Evolutionary conservation across 2,329 filamentous ascomycete genomes (phyloP).

Genomic region (Pseudocercospora fijiensis): DNA sequence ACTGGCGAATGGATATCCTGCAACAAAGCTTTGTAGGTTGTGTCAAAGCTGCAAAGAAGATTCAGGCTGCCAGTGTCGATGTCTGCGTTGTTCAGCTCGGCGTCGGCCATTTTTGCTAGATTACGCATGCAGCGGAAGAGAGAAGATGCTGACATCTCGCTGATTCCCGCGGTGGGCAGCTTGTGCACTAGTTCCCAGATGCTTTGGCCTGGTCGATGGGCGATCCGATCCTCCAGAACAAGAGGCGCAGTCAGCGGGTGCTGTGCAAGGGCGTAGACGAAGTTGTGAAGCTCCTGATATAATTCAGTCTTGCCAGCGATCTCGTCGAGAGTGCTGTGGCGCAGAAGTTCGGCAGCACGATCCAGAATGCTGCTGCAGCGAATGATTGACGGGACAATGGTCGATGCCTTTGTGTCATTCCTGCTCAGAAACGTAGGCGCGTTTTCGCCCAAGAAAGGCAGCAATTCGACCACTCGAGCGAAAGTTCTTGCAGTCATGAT

Average conservation of each 20-base stretch:
- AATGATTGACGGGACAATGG: constrained; percentile 38
- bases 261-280: constrained; percentile 40
- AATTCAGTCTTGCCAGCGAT: constrained; percentile 37
- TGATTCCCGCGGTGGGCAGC: neutral
- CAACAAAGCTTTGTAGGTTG: neutral
- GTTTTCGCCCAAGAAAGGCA: constrained; percentile 28
- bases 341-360: constrained; percentile 42
- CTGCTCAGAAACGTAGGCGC: too few relatives aligned
- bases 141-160: neutral
- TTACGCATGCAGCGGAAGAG: neutral
- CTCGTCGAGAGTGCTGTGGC: constrained; percentile 46
- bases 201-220: neutral
- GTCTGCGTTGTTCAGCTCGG: neutral
- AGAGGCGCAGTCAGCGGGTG: constrained; percentile 27
- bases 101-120: neutral
- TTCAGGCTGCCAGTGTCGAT: neutral
- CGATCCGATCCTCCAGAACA: neutral
- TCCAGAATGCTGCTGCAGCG: constrained; percentile 41
- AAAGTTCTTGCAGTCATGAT: constrained; percentile 21
- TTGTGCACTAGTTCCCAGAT: neutral
- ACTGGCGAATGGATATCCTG: neutral
- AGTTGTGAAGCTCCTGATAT: constrained; percentile 43
- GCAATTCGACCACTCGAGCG: constrained; percentile 24
- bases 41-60: neutral
- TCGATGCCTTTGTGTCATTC: neutral